Evolutionary conservation across 495 filamentous ascomycete genomes (phyloP).

Genomic region (Talaromyces nanjingensis): DNA sequence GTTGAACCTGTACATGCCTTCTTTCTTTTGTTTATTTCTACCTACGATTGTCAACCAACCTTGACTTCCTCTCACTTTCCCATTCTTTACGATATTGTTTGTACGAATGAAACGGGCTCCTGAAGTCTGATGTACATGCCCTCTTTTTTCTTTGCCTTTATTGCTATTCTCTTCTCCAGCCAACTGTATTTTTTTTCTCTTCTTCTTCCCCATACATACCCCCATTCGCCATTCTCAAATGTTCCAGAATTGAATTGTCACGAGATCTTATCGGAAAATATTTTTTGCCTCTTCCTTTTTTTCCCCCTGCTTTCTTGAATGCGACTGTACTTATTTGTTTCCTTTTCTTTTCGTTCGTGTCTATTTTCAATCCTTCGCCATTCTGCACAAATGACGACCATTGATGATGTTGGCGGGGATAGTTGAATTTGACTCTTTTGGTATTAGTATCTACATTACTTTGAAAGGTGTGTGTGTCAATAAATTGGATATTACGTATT

Average conservation of each 20-base stretch:
- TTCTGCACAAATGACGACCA: slow-evolving; percentile 10
- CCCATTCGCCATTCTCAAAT: slow-evolving; percentile 6
- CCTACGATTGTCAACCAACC: background rate
- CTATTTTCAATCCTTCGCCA: slow-evolving; percentile 8
- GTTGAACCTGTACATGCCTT: background rate
- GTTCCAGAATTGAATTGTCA: slow-evolving; percentile 6
- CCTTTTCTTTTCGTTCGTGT: slow-evolving; percentile 8
- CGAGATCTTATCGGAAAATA: background rate
- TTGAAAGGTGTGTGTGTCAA: background rate
- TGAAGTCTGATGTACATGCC: slow-evolving; percentile 11
- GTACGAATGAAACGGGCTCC: background rate
- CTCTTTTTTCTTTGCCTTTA: slow-evolving; percentile 15
- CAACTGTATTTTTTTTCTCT: slow-evolving; percentile 14
- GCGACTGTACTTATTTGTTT: slow-evolving; percentile 11
- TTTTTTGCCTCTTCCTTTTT: background rate
- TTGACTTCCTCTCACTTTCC: background rate
- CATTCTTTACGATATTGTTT: slow-evolving; percentile 7
- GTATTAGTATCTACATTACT: background rate
- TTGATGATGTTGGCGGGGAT: slow-evolving; percentile 5
- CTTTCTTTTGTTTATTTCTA: background rate
- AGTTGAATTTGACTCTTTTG: background rate
- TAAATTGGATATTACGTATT: background rate
- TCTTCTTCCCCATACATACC: slow-evolving; percentile 1
- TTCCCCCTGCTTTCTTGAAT: background rate
- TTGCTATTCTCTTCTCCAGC: background rate